A percentile compares a stretch with the other conserved stretches of the same genome.
phyloP scores from a whole-genome alignment of 1,284 basidiomycete genomes.

The Coriolopsis trogii region DNA sequence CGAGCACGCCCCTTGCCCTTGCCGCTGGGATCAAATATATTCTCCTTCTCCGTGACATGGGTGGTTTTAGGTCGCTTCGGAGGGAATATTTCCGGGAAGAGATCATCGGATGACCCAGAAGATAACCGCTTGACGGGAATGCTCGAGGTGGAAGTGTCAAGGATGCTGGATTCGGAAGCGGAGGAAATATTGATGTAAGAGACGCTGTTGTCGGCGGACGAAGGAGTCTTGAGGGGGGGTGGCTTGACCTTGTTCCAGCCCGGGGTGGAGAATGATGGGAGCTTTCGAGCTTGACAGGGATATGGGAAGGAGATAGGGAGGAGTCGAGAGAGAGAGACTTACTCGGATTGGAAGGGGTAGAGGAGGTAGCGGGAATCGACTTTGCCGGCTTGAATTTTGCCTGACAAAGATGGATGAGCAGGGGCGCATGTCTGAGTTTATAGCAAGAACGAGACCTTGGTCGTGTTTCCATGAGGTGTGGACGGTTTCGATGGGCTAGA shows the following conservation, averaged over 20 bases:
- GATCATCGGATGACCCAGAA: conserved; percentile 21
- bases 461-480: conserved; percentile 4
- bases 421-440: too few relatives aligned
- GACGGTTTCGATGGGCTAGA: conserved; percentile 14
- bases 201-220: conserved; percentile 17
- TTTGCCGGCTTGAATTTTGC: conserved; percentile 38
- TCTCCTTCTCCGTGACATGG: conserved; percentile 32
- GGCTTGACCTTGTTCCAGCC: conserved; percentile 33
- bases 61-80: conserved; percentile 31
- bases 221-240: conserved; percentile 4
- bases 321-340: not conserved
- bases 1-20: conserved; percentile 28
- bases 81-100: conserved; percentile 7
- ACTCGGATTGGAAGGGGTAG: conserved; percentile 20
- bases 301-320: not conserved
- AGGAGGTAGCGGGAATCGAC: conserved; percentile 17
- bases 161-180: conserved; percentile 25
- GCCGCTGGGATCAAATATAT: conserved; percentile 14
- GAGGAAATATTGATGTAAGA: conserved; percentile 25
- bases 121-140: conserved; percentile 33
- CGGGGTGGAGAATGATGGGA: conserved; percentile 35
- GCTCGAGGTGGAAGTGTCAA: conserved; percentile 19
- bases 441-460: too few relatives aligned
- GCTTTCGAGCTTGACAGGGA: conserved; percentile 19
- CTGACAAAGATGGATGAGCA: conserved; percentile 4